Evolutionary conservation across 2,329 filamentous ascomycete species (phyloP), one percentile per base, ranked within the genome.

Genomic region (Claviceps purpurea): DNA sequence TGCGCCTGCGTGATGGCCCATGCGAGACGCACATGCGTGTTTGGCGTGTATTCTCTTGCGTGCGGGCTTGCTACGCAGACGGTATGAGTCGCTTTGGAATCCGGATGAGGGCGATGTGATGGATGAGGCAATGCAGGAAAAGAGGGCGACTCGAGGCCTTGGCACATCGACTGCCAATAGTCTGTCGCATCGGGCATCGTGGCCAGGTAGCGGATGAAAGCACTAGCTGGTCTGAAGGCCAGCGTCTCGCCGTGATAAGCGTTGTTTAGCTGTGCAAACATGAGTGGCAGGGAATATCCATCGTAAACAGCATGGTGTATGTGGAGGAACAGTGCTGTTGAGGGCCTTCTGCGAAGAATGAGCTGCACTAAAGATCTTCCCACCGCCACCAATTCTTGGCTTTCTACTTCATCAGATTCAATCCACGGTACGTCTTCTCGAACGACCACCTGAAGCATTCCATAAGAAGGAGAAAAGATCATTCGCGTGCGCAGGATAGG

Each of bases 1-100:
- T 48, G 34, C 6, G 46, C 46, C n/a, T 48, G 46, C 7, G 46
- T 48, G 6, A 48, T 40, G 34, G 47, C 47, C 47, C 47, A 49
- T 8, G 47, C 47, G 7, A 42, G 38, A 5, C 39, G 38, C 38
- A 42, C 22, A 20, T 42, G 22, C 13, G 39, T 34, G 47, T 30
- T 42, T 7, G 38, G 47, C 3, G 47, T 49, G 20, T 49, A 49
- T 38, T 49, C 16, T 30, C 20, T 49, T 41, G 46, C 34, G 3
- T 11, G 37, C 4, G 47, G 16, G 13, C 14, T 16, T 13, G 47
- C 11, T 2, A 41, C 11, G 11, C 13, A 16, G 8, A 49, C 14
- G 10, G 10, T 20, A 11, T 26, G 38, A 16, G 20, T 41, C 22
- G 20, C 24, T n/a, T 41, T 40, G 6, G 38, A 26, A n/a, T 49